phyloP scores from a whole-genome alignment of 768 basidiomycete species.

The Pholiota molesta region DNA sequence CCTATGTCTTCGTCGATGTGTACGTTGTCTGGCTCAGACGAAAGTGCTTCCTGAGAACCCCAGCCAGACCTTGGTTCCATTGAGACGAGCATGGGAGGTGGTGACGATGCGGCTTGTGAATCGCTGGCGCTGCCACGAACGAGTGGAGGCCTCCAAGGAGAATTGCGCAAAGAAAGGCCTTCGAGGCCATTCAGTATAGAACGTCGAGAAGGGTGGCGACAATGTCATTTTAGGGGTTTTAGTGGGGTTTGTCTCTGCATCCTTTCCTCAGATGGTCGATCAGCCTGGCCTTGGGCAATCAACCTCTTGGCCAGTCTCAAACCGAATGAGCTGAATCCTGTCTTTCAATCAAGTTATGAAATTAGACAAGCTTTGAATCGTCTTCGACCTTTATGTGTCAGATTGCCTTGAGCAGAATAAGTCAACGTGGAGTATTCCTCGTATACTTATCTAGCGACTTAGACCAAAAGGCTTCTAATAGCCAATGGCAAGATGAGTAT shows the following conservation, averaged over 20 bases:
- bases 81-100: background rate
- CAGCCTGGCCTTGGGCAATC: background rate
- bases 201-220: background rate
- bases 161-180: slow-evolving; percentile 7
- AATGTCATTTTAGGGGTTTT: background rate
- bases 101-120: background rate
- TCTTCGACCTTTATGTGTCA: no score
- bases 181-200: slow-evolving; percentile 2
- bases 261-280: background rate
- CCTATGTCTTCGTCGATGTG: slow-evolving; percentile 10
- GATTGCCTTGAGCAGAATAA: no score
- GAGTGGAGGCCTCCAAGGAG: background rate
- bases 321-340: background rate
- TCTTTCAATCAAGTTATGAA: background rate
- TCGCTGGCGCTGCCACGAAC: slow-evolving; percentile 10
- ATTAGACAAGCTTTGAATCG: no score
- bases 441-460: no score
- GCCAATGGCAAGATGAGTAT: no score
- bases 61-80: background rate
- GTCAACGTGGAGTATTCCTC: no score
- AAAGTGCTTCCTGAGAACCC: background rate
- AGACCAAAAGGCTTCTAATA: no score
- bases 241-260: background rate
- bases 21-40: background rate
- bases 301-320: background rate